A percentile compares a stretch with the other conserved stretches of the same genome.
Evolutionary conservation across 768 basidiomycete species (phyloP).

Genomic region (Dacryopinax primogenitus): DNA sequence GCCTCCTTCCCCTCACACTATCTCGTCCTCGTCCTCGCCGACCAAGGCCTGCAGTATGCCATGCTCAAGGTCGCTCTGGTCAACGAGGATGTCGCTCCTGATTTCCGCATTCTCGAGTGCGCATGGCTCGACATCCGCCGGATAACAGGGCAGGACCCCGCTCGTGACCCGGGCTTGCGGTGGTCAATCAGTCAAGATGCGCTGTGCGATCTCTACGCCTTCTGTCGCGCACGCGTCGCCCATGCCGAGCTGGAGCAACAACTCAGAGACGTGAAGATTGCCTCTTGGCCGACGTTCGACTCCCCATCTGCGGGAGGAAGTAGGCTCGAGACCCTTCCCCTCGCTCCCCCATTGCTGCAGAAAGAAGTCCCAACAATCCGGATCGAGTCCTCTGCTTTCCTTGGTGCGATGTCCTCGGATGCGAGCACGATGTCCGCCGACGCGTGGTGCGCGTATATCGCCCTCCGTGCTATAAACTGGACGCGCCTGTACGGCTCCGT

Average conservation of each 20-base stretch:
- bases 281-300: constrained; percentile 1
- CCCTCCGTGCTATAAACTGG: constrained; percentile 5
- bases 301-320: background rate
- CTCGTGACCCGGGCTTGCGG: constrained; percentile 16
- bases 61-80: constrained; percentile 42
- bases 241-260: constrained; percentile 80
- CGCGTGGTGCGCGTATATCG: constrained; percentile 8
- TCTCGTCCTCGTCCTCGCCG: constrained; percentile 69
- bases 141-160: constrained; percentile 12
- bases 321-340: background rate
- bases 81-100: constrained; percentile 16
- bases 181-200: constrained; percentile 32
- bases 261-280: constrained; percentile 33
- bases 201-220: constrained; percentile 67
- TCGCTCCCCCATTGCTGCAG: background rate
- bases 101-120: constrained; percentile 15
- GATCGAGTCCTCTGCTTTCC: constrained; percentile 4
- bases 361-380: constrained; percentile 5
- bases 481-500: background rate
- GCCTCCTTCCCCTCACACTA: constrained; percentile 67
- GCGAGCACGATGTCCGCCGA: constrained; percentile 7
- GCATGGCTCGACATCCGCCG: constrained; percentile 18
- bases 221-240: constrained; percentile 85
- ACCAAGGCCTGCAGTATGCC: constrained; percentile 67
- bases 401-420: background rate